Evolutionary conservation across 2,329 filamentous ascomycete genomes (phyloP), one percentile per base, ranked within the genome.

Genomic region (Rhynchosporium graminicola): DNA sequence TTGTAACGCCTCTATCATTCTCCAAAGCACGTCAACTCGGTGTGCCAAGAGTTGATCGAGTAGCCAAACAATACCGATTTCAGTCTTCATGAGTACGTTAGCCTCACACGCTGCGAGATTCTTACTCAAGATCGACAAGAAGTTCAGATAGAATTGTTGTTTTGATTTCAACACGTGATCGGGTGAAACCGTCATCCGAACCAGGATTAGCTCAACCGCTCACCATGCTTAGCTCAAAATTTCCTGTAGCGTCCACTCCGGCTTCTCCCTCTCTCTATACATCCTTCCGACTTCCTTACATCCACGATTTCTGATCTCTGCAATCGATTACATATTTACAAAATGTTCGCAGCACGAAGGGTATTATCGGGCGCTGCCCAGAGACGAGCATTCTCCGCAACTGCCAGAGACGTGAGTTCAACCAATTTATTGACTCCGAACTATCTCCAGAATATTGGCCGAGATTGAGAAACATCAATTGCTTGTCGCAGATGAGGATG

Each of bases 381-480:
- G 83, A 85, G 87, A 80, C 87, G 90, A 76, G 88, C 89, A 77
- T 93, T 93, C 81, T 92, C 90, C 76, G 89, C 85, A 76, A 89
- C 90, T 75, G 87, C 89, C 74, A 83, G 87, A 79, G 84, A 91
- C 80, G 90, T 93, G 80, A 78, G 84, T 59, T 52, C 31, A 57
- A 38, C 43, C 47, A 9, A 36, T 56, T n/a, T 45, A 54, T 59
- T 61, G 60, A 40, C 51, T 57, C 48, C 52, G 57, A 62, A 59
- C 57, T 57, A 57, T 60, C 48, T 54, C 40, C 56, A 48, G 52
- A 48, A 20, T 29, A 7, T 13, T 38, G 36, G 38, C 43, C 43
- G 48, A 54, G 40, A n/a, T 3, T 46, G 40, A 10, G 33, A 64
- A 61, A 31, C 52, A 55, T 60, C 57, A 62, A 59, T 65, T 63